Conservation (phyloP, 2,329 filamentous ascomycete genomes). For the Elsinoe ampelina region DNA sequence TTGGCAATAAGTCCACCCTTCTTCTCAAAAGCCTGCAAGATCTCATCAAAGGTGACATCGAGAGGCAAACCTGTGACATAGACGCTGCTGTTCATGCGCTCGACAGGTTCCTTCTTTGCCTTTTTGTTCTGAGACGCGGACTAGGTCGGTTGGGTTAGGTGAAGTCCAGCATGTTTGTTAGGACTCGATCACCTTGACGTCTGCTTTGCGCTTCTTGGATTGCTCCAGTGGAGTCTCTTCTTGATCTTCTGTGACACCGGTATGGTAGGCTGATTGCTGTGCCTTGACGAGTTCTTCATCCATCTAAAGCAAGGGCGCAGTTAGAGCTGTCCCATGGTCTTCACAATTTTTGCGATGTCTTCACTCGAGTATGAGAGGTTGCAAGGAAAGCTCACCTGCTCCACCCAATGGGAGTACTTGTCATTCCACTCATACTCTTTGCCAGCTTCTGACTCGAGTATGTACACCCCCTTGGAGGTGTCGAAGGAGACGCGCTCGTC, state of each 20-base stretch:
- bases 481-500: constrained; percentile 83
- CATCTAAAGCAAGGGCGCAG: constrained; percentile 35
- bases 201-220: constrained; percentile 34
- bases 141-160: constrained; percentile 11
- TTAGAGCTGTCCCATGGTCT: constrained; percentile 12
- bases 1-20: constrained; percentile 89
- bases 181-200: constrained; percentile 23
- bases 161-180: constrained; percentile 7
- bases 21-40: constrained; percentile 67
- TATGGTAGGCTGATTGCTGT: constrained; percentile 54
- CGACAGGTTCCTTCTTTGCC: constrained; percentile 26
- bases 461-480: constrained; percentile 69
- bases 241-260: constrained; percentile 44
- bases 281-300: constrained; percentile 52
- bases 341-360: constrained; percentile 7
- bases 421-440: constrained; percentile 76
- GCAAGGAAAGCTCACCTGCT: constrained; percentile 14
- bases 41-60: constrained; percentile 70
- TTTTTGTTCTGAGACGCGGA: constrained; percentile 18
- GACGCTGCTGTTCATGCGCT: constrained; percentile 71
- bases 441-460: constrained; percentile 76
- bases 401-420: constrained; percentile 25
- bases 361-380: constrained; percentile 1
- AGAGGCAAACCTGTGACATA: constrained; percentile 82
- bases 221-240: constrained; percentile 42